These are phyloP conservation scores for Sparassis latifolia DNA, from an alignment of 1,284 basidiomycete species.

Conservation along the genomic window DNA sequence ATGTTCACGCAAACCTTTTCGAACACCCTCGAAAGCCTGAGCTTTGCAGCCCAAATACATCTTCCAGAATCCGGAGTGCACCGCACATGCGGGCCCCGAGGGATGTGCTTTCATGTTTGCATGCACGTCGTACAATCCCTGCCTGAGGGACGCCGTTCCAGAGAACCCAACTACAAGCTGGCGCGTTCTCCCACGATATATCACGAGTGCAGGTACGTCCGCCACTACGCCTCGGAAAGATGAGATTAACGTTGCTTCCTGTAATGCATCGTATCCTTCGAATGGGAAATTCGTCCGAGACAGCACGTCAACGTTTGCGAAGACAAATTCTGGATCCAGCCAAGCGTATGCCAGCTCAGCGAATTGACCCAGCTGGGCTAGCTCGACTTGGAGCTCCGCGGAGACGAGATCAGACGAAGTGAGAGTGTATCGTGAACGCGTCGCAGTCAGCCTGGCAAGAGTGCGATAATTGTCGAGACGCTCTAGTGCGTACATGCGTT, in stretches of 20 bases:
- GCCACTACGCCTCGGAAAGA: slow-evolving; percentile 34
- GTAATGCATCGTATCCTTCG: slow-evolving; percentile 38
- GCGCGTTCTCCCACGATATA: slow-evolving; percentile 32
- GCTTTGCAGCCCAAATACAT: slow-evolving; percentile 38
- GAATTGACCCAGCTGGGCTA: slow-evolving; percentile 46
- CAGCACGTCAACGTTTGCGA: slow-evolving; percentile 33
- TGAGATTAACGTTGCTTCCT: slow-evolving; percentile 27
- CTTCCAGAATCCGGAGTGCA: slow-evolving; percentile 49
- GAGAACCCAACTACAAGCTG: slow-evolving; percentile 44
- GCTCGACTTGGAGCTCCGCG: slow-evolving; percentile 26
- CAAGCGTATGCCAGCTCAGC: slow-evolving; percentile 33
- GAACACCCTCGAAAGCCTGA: slow-evolving; percentile 60
- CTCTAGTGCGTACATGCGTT: slow-evolving; percentile 41
- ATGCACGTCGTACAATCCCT: slow-evolving; percentile 39
- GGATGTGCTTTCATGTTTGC: slow-evolving; percentile 31
- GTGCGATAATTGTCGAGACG: slow-evolving; percentile 44
- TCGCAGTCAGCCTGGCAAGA: slow-evolving; percentile 39
- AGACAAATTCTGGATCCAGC: slow-evolving; percentile 31
- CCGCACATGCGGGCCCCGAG: slow-evolving; percentile 25
- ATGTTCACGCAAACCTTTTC: slow-evolving; percentile 52
- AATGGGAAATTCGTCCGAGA: slow-evolving; percentile 37
- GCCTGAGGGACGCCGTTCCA: slow-evolving; percentile 36
- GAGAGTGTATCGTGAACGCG: slow-evolving; percentile 34
- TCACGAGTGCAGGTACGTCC: slow-evolving; percentile 36
- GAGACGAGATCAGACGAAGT: slow-evolving; percentile 32